Percentiles rank a stretch among this genome's conserved stretches.
These are phyloP conservation scores for Flaveria robusta DNA, from an alignment of 129 eudicot genomes.

Conservation along the genomic window DNA sequence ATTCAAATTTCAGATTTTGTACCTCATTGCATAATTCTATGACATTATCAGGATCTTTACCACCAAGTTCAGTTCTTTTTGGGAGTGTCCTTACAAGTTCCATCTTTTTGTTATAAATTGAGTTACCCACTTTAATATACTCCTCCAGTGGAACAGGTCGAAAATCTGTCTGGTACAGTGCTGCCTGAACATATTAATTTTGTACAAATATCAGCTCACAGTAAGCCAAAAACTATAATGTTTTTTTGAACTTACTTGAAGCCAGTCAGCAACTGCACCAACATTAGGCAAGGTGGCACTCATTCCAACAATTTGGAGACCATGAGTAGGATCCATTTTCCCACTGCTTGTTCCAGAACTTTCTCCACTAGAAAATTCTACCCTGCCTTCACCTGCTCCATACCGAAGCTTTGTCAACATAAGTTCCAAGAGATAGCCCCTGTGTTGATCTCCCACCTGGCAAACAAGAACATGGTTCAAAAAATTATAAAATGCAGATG, in stretches of 20 bases:
- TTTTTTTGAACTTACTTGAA: slow-evolving; percentile 71
- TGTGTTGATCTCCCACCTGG: slow-evolving; percentile 93
- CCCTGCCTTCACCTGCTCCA: slow-evolving; percentile 94
- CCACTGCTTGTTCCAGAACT: slow-evolving; percentile 86
- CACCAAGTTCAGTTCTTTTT: slow-evolving; percentile 78
- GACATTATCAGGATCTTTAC: slow-evolving; percentile 96
- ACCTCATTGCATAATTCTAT: slow-evolving; percentile 97
- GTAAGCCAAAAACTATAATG: neutral
- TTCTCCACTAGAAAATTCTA: slow-evolving; percentile 81
- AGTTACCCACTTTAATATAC: slow-evolving; percentile 83
- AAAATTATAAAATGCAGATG: neutral
- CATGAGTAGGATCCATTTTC: slow-evolving; percentile 63
- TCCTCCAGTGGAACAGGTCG: slow-evolving; percentile 97
- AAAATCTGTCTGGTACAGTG: slow-evolving; percentile 88
- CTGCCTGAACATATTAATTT: slow-evolving; percentile 61
- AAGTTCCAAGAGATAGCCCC: slow-evolving; percentile 97
- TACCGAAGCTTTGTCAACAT: slow-evolving; percentile 92
- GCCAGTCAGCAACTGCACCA: slow-evolving; percentile 98
- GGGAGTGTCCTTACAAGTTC: slow-evolving; percentile 67
- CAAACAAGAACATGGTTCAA: slow-evolving; percentile 27
- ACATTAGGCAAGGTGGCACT: slow-evolving; percentile 99
- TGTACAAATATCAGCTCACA: neutral
- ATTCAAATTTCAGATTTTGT: slow-evolving; percentile 25
- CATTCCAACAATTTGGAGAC: slow-evolving; percentile 98
- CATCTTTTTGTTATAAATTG: slow-evolving; percentile 75